Evolutionary conservation across 768 basidiomycete species (phyloP).

Genomic region (Phanerochaete carnosa): DNA sequence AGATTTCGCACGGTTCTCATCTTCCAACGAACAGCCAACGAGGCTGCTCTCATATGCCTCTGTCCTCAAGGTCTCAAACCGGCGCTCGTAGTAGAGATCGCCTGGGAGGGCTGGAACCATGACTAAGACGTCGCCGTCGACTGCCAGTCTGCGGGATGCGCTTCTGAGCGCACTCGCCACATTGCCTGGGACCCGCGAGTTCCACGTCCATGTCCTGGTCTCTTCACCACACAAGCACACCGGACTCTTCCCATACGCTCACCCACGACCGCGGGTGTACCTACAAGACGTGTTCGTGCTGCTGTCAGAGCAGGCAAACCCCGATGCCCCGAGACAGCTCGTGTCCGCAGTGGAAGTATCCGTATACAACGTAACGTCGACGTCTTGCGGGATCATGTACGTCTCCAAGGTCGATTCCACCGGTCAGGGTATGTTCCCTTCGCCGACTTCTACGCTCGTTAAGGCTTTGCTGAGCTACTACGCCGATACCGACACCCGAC

Average conservation of each 20-base stretch:
- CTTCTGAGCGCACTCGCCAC: slow-evolving; percentile 53
- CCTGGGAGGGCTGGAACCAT: neutral
- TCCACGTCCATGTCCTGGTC: slow-evolving; percentile 74
- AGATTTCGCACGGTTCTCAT: neutral
- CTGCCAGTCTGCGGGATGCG: slow-evolving; percentile 50
- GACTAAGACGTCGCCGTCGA: neutral
- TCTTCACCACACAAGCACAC: slow-evolving; percentile 65
- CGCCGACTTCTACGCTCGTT: slow-evolving; percentile 71
- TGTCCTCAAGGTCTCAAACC: neutral
- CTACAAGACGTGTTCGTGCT: slow-evolving; percentile 78
- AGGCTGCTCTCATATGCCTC: neutral
- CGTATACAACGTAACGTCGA: slow-evolving; percentile 70
- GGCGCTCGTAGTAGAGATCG: neutral
- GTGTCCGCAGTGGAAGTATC: slow-evolving; percentile 78
- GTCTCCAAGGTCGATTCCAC: slow-evolving; percentile 95
- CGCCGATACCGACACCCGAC: slow-evolving; percentile 58
- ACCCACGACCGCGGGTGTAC: slow-evolving; percentile 59
- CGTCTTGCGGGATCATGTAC: slow-evolving; percentile 73
- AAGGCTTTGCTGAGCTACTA: slow-evolving; percentile 63
- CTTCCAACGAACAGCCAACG: neutral
- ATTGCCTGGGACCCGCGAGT: slow-evolving; percentile 65
- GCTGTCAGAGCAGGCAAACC: slow-evolving; percentile 57
- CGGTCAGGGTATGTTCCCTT: slow-evolving; percentile 61
- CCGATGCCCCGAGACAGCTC: slow-evolving; percentile 53
- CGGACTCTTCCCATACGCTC: slow-evolving; percentile 73